Evolutionary conservation across 768 basidiomycete genomes (phyloP).

Genomic region (Asterophora lycoperdoides): DNA sequence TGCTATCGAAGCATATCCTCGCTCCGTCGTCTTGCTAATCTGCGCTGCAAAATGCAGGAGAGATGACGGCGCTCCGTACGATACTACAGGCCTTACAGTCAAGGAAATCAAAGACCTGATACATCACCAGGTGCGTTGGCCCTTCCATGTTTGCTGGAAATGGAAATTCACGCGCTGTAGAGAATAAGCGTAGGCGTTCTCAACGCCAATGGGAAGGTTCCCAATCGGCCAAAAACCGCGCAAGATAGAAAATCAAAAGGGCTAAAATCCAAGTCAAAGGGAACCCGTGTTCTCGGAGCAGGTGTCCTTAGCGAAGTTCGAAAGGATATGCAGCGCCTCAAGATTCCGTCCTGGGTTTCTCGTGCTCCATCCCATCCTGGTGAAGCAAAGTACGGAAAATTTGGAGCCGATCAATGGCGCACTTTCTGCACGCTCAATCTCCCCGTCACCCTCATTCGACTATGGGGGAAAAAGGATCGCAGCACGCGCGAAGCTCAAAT

Average conservation of each 20-base stretch:
- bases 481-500: constrained; percentile 14
- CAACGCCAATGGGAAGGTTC: background rate
- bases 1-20: no score
- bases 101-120: no score
- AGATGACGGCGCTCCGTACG: no score
- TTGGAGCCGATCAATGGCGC: constrained; percentile 35
- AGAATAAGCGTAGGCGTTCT: background rate
- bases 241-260: no score
- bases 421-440: constrained; percentile 31
- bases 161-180: no score
- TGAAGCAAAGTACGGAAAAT: constrained; percentile 22
- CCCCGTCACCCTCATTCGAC: constrained; percentile 30
- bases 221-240: background rate
- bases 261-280: no score
- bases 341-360: constrained; percentile 23
- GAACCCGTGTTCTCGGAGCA: constrained; percentile 1
- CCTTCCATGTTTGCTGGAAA: no score
- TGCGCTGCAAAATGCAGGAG: no score
- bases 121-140: no score
- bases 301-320: background rate
- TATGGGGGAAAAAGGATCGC: constrained; percentile 28
- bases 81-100: no score
- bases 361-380: constrained; percentile 23
- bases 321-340: constrained; percentile 1
- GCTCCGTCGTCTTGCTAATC: no score